phyloP scores from a whole-genome alignment of 768 basidiomycete species.

The Mycena vulgaris region DNA sequence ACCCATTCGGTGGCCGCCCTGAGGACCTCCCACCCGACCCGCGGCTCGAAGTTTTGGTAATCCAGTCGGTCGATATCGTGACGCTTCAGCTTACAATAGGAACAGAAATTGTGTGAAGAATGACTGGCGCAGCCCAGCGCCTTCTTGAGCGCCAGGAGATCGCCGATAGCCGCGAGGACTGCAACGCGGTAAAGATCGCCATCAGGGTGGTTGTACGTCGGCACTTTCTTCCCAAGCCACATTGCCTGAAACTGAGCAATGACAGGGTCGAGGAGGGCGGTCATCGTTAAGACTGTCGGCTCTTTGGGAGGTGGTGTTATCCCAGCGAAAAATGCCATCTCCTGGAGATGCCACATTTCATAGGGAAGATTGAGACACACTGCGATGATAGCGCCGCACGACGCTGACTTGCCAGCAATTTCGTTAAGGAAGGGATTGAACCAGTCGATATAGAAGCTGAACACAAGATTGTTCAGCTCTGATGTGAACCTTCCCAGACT shows the following conservation, averaged over 20 bases:
- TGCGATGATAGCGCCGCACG: slow-evolving; percentile 36
- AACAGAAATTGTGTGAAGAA: slow-evolving; percentile 35
- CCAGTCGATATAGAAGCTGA: too few species aligned
- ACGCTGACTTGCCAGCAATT: slow-evolving; percentile 32
- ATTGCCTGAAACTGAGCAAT: too few species aligned
- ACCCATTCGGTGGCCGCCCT: slow-evolving; percentile 29
- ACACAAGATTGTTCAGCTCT: too few species aligned
- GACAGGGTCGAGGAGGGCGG: slow-evolving; percentile 1
- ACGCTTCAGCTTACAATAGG: slow-evolving; percentile 29
- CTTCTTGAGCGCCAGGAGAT: slow-evolving; percentile 35
- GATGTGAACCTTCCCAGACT: too few species aligned
- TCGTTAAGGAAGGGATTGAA: slow-evolving; percentile 36
- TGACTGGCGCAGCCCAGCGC: slow-evolving; percentile 31
- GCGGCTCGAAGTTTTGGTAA: too few species aligned
- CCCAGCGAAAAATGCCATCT: slow-evolving; percentile 26
- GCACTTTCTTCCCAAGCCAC: too few species aligned
- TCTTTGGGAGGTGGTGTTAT: slow-evolving; percentile 37
- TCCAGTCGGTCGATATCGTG: too few species aligned
- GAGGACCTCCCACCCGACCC: slow-evolving; percentile 16
- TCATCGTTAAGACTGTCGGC: slow-evolving; percentile 18
- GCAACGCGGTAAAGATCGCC: too few species aligned
- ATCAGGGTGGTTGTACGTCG: too few species aligned
- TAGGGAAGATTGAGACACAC: too few species aligned
- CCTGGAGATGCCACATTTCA: too few species aligned
- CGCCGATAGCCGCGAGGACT: not conserved